Base-by-base conservation (phyloP, 169 alveolate genomes). In the Eimeria falciformis region DNA sequence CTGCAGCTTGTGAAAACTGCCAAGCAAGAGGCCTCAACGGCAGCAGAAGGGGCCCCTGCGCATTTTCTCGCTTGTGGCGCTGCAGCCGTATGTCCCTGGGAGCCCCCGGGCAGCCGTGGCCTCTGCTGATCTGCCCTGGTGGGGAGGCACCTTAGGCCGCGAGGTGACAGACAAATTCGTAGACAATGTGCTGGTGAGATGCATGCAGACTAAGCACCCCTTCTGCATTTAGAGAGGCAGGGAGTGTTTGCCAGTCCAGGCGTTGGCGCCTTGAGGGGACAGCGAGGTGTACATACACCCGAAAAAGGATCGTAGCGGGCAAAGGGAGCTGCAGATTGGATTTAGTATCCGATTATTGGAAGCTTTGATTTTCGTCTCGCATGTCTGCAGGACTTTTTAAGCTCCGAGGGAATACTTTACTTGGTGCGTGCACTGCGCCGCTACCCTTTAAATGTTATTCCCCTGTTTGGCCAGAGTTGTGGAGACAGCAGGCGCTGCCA, bases 81-180 rank as follows among this genome's bases (percentile, higher is more conserved):
- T 62, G 5, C 23, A 68, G 79, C 79, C 79, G 6, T 68, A 68
- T 68, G 79, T 68, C 43, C 47, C 79, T 5, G 79, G 79, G 47
- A 29, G 47, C 79, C 79, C 47, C 43, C 43, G 50, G 21, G 47
- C 5, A 3, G 45, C 5, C 6, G 47, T 68, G 47, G 29, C 11
- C 11, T 12, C 47, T 4, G 79, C 5, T 7, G 79, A 68, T 25
- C 79, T 68, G 40, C 79, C 79, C 9, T 68, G 79, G 79, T 68
- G 79, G 50, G 79, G 79, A 4, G 79, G 79, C 11, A 18, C 18
- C 18, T 4, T 9, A 9, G 79, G 79, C 5, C 43, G 79, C 5
- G 79, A 3, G 7, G 79, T 68, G 29, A 68, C 21, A 5, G 79
- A 68, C 47, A 7, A 7, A 25, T 68, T 68, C 29, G 46, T 68